Evolutionary conservation across 805 yeast genomes (phyloP), one percentile per base, ranked within the genome.

Genomic region (Lipomyces japonicus): DNA sequence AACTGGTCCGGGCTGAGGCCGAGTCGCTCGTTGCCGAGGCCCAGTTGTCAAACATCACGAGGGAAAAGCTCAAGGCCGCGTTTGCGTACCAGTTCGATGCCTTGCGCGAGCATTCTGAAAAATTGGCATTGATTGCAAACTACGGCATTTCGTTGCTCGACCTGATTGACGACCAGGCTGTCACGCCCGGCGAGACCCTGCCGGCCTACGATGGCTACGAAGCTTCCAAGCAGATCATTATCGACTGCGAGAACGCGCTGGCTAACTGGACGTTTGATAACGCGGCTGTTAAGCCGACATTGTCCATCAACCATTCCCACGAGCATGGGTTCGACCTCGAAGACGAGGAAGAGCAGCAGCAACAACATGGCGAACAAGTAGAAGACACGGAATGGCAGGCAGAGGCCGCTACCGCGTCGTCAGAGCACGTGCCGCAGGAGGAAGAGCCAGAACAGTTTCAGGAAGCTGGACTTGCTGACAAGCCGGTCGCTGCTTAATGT

Each of bases 11-110:
- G 74, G 97, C 97, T 45, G 98, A 91, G 78, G 97, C 97, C 61
- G 97, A 93, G 76, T 88, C 96, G 44, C 81, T 91, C 64, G 98
- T 91, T 65, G 98, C 98, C 53, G 98, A 91, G 77, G 97, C 97
- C 53, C 98, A 91, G 77, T 81, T 91, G 69, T 87, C 96, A 58
- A 91, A 91, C 77, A 91, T 93, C 73, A 91, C 97, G 64, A 86
- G 98, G 74, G 97, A 90, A 75, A 90, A 90, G 77, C 78, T 91
- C 69, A 93, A 93, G 84, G 93, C 96, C 61, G 95, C 97, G 48
- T 93, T 86, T 79, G 82, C 86, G 76, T 90, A 91, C 75, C 96
- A 91, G 74, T 91, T 91, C 64, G 97, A 93, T 70, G 86, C 97
- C 51, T 76, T 85, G 60, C 86, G 96, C 71, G 98, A 91, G 76